Conservation (phyloP, 1,284 basidiomycete genomes). For the Athelia sp. region DNA sequence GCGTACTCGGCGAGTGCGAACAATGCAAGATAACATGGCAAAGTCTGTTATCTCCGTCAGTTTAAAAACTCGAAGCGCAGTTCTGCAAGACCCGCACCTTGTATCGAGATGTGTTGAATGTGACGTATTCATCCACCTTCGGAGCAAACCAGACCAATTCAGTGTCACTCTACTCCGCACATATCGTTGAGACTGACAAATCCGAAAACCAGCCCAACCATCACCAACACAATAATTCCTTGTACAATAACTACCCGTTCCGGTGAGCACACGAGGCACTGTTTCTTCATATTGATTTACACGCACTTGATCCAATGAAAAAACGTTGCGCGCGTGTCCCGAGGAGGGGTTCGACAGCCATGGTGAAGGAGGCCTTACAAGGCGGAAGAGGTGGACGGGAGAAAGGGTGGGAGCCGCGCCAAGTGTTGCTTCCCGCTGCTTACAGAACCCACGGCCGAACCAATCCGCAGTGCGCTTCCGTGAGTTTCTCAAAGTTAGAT, state of each 20-base stretch:
- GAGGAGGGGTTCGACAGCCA: constrained; percentile 64
- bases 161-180: background rate
- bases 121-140: constrained; percentile 1
- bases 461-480: no score
- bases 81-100: background rate
- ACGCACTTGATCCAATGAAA: constrained; percentile 61
- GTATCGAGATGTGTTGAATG: constrained; percentile 1
- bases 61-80: constrained; percentile 1
- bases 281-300: background rate
- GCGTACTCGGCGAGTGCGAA: constrained; percentile 19
- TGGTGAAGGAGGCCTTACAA: constrained; percentile 20
- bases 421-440: no score
- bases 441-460: no score
- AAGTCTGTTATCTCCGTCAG: constrained; percentile 9
- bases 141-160: background rate
- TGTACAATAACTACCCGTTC: constrained; percentile 26
- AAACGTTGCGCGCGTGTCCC: constrained; percentile 61
- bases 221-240: constrained; percentile 39
- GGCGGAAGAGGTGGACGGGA: no score
- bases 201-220: constrained; percentile 25
- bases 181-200: background rate
- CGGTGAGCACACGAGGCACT: constrained; percentile 2
- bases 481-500: no score
- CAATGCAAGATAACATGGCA: constrained; percentile 21
- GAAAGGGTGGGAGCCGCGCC: no score